Conservation (phyloP, 176 grass and related monocot species). For the Eragrostis curvula region DNA sequence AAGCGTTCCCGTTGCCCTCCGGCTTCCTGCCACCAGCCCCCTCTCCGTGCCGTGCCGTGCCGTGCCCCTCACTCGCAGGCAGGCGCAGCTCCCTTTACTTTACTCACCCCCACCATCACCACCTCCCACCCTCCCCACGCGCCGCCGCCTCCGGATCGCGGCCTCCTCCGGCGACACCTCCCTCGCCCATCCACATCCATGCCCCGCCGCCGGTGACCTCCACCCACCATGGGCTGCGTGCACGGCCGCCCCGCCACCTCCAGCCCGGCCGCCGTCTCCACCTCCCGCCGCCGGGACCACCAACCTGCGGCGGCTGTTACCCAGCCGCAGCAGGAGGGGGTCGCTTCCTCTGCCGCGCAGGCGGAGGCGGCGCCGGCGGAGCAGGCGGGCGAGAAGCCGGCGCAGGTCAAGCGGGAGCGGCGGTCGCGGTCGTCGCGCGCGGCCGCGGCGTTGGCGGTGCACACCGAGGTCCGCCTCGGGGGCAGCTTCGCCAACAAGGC, state of each 20-base stretch:
- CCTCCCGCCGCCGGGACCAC: constrained; percentile 31
- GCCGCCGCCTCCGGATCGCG: constrained; percentile 57
- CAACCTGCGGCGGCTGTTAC: background rate
- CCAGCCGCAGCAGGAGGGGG: constrained; percentile 32
- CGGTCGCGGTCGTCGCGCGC: constrained; percentile 54
- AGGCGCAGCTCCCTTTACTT: constrained; percentile 45
- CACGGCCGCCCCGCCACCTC: constrained; percentile 58
- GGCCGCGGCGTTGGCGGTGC: background rate
- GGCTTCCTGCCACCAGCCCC: constrained; percentile 6
- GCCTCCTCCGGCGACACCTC: background rate
- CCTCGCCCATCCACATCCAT: constrained; percentile 31
- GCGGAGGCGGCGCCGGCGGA: constrained; percentile 9
- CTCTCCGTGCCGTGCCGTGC: constrained; percentile 17
- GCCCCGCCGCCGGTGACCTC: constrained; percentile 41
- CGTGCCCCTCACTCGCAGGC: constrained; percentile 37
- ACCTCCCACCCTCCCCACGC: background rate
- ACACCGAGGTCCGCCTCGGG: constrained; percentile 47
- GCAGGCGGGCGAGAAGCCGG: constrained; percentile 38
- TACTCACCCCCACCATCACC: constrained; percentile 31
- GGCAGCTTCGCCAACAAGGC: constrained; percentile 77
- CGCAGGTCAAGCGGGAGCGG: constrained; percentile 51
- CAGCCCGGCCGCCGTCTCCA: constrained; percentile 32
- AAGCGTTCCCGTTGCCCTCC: constrained; percentile 17
- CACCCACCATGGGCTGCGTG: constrained; percentile 77
- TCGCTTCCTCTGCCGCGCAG: background rate